Evolutionary conservation across 176 grass and related monocot species (phyloP), one percentile per base, ranked within the genome.

Genomic region (Paspalum vaginatum): DNA sequence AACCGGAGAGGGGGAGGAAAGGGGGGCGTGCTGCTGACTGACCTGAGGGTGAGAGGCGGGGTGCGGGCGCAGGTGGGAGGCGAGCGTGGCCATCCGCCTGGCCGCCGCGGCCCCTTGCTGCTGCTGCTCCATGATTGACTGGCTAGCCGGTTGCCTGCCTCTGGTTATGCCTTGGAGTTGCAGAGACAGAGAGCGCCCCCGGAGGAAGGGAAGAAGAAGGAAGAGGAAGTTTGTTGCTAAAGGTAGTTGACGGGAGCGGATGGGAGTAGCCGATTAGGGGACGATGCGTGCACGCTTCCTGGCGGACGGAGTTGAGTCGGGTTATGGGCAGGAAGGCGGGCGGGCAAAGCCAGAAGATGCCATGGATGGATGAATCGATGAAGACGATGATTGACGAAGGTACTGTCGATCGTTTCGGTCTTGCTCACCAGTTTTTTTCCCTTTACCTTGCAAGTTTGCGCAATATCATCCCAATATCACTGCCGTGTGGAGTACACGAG

Each of bases 11-110:
- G 0, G 51, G 16, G 39, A 66, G 8, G 53, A 12, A 32, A 26
- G 16, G 45, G 21, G 37, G 51, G 16, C 13, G 20, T 50, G 45
- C 32, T 22, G 65, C 20, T 50, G 45, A 15, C 32, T 68, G 43
- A 94, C 94, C 94, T 89, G 89, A 10, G 48, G 49, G 2, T 53
- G 70, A 52, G 61, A 65, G 5, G 74, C 72, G 37, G 68, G 21
- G 53, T 66, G 64, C 47, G 81, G 86, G 24, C 61, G 74, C 5
- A 97, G 91, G 81, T 97, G 94, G 22, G 86, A 70, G 5, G 91
- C 85, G 58, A 97, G 25, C 79, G 75, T 74, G 0, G 84, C 88
- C 77, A 97, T 89, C 56, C 91, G 84, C 81, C 82, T 88, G 14
- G 80, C 79, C 11, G 89, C 84, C 54, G 79, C 75, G 63, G 32